These are phyloP conservation scores for Eutypella sp. DNA, from an alignment of 2,329 filamentous ascomycete species.

Conservation along the genomic window DNA sequence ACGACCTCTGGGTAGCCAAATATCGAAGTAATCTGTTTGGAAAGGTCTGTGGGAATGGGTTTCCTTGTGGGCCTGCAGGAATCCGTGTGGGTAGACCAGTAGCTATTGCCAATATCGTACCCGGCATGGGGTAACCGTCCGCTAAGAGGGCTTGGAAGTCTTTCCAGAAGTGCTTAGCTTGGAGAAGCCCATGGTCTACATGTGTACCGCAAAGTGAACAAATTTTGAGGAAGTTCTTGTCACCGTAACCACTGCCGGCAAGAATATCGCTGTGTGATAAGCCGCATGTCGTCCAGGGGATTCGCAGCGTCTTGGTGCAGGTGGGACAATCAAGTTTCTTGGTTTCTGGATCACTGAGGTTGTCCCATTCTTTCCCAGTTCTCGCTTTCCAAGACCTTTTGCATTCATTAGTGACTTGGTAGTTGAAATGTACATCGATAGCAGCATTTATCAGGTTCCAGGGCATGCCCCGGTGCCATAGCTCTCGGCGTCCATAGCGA, in stretches of 20 bases:
- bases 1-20: conserved; percentile 37
- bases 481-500: conserved; percentile 45
- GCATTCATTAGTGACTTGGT: conserved; percentile 40
- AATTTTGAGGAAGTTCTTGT: conserved; percentile 43
- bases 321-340: conserved; percentile 52
- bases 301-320: conserved; percentile 38
- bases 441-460: conserved; percentile 55
- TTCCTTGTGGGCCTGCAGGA: conserved; percentile 8
- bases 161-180: conserved; percentile 55
- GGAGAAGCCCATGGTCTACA: conserved; percentile 54
- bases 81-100: conserved; percentile 44
- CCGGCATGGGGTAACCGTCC: conserved; percentile 54
- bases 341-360: conserved; percentile 41
- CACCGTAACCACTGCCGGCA: conserved; percentile 55
- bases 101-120: conserved; percentile 55
- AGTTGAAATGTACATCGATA: conserved; percentile 58
- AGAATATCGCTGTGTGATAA: conserved; percentile 31
- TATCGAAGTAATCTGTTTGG: conserved; percentile 53
- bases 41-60: conserved; percentile 38
- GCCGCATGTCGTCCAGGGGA: conserved; percentile 58
- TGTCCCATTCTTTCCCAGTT: conserved; percentile 56
- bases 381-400: conserved; percentile 40
- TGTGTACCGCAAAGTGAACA: conserved; percentile 48
- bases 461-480: conserved; percentile 62
- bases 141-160: conserved; percentile 48